A percentile compares a stretch with the other conserved stretches of the same genome.
These are phyloP conservation scores for Emmonsia crescens DNA, from an alignment of 2,329 filamentous ascomycete genomes.

Conservation along the genomic window DNA sequence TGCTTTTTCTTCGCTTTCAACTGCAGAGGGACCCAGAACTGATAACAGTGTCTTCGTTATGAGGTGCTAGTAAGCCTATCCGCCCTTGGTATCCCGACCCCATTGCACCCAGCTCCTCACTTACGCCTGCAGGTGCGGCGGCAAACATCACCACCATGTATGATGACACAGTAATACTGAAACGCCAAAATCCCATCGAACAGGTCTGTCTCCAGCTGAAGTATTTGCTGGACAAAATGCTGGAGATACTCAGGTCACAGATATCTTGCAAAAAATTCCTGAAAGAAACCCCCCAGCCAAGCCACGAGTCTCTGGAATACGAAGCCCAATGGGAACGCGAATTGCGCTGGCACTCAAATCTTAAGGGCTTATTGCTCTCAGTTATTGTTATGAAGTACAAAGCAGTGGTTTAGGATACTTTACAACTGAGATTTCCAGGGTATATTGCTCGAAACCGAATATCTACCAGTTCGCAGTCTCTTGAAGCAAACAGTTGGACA, in stretches of 20 bases:
- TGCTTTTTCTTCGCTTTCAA: background rate
- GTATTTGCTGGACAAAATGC: background rate
- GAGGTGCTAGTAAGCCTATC: background rate
- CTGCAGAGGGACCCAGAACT: background rate
- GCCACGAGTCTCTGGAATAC: background rate
- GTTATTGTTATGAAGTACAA: background rate
- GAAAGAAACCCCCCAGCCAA: background rate
- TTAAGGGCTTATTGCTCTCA: background rate
- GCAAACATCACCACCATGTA: background rate
- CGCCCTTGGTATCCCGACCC: background rate
- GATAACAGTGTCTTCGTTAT: background rate
- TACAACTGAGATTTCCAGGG: background rate
- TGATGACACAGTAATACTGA: background rate
- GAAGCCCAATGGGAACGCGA: background rate
- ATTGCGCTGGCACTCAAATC: background rate
- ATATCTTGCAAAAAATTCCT: background rate
- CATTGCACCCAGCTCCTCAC: background rate
- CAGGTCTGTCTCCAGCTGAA: no score
- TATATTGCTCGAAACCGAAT: background rate
- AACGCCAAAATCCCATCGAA: background rate
- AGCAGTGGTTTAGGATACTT: background rate
- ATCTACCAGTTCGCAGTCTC: background rate
- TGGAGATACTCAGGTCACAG: background rate
- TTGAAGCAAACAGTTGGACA: background rate
- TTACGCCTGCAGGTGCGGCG: background rate